A percentile compares a stretch with the other conserved stretches of the same genome.
phyloP scores from a whole-genome alignment of 2,329 filamentous ascomycete genomes.

The Thielaviopsis ethacetica region DNA sequence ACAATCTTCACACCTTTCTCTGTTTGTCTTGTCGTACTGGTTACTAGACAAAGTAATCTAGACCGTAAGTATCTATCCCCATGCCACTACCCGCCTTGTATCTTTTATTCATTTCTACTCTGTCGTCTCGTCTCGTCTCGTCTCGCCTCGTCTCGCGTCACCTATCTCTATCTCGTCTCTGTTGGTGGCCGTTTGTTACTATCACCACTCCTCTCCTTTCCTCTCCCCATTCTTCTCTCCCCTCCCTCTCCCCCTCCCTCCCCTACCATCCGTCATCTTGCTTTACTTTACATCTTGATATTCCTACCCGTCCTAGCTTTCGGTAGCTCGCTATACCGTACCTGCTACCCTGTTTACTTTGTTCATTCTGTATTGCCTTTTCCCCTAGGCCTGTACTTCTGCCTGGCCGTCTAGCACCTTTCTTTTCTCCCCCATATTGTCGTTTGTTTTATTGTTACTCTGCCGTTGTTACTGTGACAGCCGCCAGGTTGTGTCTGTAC shows the following conservation, averaged over 20 bases:
- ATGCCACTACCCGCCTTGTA: too few species aligned
- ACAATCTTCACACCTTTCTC: neutral
- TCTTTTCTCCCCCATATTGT: too few species aligned
- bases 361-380: neutral
- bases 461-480: too few species aligned
- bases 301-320: neutral
- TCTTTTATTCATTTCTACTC: neutral
- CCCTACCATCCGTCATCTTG: too few species aligned
- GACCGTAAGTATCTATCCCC: too few species aligned
- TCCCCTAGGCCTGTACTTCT: neutral
- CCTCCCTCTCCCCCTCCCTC: neutral
- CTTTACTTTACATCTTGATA: neutral
- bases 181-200: too few species aligned
- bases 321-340: neutral
- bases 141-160: neutral
- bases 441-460: too few species aligned
- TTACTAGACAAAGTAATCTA: too few species aligned
- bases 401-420: too few species aligned
- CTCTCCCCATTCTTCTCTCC: neutral
- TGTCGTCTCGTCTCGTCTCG: neutral
- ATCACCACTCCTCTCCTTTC: neutral
- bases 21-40: neutral
- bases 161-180: too few species aligned
- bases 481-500: too few species aligned
- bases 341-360: neutral